Conservation (phyloP, 2,329 filamentous ascomycete genomes). For the Cladorrhinum sp. region DNA sequence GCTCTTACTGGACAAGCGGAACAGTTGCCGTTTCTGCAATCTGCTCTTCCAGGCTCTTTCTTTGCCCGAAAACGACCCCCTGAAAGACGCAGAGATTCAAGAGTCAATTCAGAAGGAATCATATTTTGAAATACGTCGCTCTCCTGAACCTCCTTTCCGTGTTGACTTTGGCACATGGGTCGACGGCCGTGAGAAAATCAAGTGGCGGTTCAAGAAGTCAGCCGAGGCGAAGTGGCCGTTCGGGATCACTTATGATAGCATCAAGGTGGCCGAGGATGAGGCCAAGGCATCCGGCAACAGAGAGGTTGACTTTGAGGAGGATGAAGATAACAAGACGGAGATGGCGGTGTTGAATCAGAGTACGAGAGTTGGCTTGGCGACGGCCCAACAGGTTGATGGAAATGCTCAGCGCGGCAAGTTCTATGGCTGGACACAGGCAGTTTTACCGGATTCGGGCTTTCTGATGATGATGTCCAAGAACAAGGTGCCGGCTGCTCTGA, state of each 20-base stretch:
- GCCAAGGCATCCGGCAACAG: not conserved
- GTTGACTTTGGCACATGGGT: not conserved
- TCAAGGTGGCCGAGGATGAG: not conserved
- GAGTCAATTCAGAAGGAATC: not conserved
- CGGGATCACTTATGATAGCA: not conserved
- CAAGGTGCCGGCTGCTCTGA: not conserved
- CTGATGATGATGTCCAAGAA: not conserved
- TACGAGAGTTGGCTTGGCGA: too few species aligned
- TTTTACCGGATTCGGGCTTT: not conserved
- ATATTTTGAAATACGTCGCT: not conserved
- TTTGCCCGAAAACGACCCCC: not conserved
- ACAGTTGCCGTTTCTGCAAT: constrained; percentile 1
- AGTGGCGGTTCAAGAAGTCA: not conserved
- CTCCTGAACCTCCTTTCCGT: too few species aligned
- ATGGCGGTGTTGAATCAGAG: too few species aligned
- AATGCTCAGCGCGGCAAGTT: too few species aligned
- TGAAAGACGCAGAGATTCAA: constrained; percentile 1
- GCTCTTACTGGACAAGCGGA: not conserved
- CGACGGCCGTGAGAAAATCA: too few species aligned
- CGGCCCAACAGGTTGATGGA: too few species aligned
- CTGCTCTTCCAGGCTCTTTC: not conserved
- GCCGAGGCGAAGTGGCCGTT: constrained; percentile 3
- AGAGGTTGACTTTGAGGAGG: too few species aligned
- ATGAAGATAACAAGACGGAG: too few species aligned
- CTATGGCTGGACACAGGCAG: too few species aligned